phyloP scores from a whole-genome alignment of 257 asterid species.

The Solanum rostratum region DNA sequence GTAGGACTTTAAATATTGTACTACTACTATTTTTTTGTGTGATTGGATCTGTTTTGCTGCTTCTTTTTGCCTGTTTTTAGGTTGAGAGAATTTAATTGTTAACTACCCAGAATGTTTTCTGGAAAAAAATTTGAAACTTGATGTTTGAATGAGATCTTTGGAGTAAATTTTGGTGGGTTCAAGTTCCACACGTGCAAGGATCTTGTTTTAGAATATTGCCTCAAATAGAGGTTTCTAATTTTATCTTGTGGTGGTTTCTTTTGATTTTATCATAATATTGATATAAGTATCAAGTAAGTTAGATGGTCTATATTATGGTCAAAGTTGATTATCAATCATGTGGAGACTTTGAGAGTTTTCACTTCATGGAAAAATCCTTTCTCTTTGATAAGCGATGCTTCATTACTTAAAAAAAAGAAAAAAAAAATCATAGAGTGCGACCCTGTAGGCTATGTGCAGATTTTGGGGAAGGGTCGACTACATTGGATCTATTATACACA shows the following conservation, averaged over 20 bases:
- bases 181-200: neutral
- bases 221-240: neutral
- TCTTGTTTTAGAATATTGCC: neutral
- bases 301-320: too few relatives aligned
- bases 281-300: neutral
- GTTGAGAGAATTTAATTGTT: neutral
- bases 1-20: too few relatives aligned
- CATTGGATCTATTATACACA: too few relatives aligned
- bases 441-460: neutral
- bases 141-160: neutral
- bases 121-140: neutral
- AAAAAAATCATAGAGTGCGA: neutral
- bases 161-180: neutral
- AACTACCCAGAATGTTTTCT: too few relatives aligned
- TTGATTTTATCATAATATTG: neutral
- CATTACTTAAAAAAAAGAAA: neutral
- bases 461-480: neutral
- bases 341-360: neutral
- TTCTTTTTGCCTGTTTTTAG: neutral
- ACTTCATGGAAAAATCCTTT: neutral
- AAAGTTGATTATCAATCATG: too few relatives aligned
- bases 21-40: neutral
- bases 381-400: neutral
- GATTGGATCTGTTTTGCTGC: neutral
- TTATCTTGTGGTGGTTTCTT: neutral